Evolutionary conservation across 2,329 filamentous ascomycete species (phyloP), one percentile per base, ranked within the genome.

Genomic region (Blumeria hordei): DNA sequence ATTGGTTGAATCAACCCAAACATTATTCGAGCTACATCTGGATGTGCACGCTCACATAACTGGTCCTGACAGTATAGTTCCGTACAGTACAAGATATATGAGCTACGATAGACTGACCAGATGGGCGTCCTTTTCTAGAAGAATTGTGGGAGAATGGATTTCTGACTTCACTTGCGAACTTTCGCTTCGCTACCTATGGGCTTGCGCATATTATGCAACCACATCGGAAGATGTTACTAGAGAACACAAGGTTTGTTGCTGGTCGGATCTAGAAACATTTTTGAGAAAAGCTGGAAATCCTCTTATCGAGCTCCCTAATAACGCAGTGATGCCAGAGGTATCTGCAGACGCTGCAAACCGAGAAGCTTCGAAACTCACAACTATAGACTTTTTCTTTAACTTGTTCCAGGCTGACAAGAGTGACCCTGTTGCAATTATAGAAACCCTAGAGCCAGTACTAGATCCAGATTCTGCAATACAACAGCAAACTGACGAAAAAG

Each of bases 311-410:
- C 71, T 96, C 0, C 77, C 82, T 3, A 96, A 98, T 66, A 96
- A 94, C 63, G 76, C 79, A 1, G 76, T 88, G 18, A 94, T 98
- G 81, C 79, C 87, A 0, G 85, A 92, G 58, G 76, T 98, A 53
- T 95, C 90, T 0, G 69, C 79, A 1, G 74, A 76, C n/a, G 85
- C 87, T 0, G 81, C 92, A 7, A 88, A 96, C 59, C 81, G 87
- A 55, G 90, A 98, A 65, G 83, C 95, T 32, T 90, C 86, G 11
- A 88, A 88, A 62, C 74, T 96, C 36, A 94, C 86, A 12, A 96
- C 90, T 0, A 92, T 94, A 77, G 90, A 95, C 64, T 96, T 96
- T 66, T 96, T 98, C 67, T 74, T 88, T 53, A 85, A 81, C 39
- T 77, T 98, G 0, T 96, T 96, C 65, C 83, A 85, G 57, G 81